Base-by-base conservation (phyloP, 2,329 filamentous ascomycete genomes). In the Pseudogymnoascus sp. region DNA sequence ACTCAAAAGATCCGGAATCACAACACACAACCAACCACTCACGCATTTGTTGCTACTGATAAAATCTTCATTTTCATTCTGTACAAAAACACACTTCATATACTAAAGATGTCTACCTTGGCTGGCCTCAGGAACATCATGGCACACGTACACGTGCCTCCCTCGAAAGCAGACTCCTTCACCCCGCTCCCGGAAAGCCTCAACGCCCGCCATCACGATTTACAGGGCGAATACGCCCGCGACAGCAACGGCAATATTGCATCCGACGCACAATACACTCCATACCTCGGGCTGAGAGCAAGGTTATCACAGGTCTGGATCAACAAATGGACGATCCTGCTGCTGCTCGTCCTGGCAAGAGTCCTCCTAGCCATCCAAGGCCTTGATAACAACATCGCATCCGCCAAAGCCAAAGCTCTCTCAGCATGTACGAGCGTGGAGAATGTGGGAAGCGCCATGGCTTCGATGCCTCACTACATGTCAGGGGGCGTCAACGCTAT, bases 381-480 rank as follows among this genome's bases (percentile, higher is more conserved):
- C 70, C 83, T 97, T 67, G 82, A 92, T 73, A 81, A 85, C 69
- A 87, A 93, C 73, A 84, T 98, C 68, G 85, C 77, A 63, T 86
- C 87, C 64, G 93, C 95, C 60, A 89, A 92, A 75, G 77, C 79
- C 64, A 87, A 96, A 80, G 93, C 95, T 23, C 83, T 96, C 62
- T 89, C 90, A 62, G 92, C 93, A 68, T 99, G 95, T 76, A 92
- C 88, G 65, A 90, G 90, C 75, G 93, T 98, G 60, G 93, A 99
- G 79, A 91, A 91, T 69, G 85, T 96, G 70, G 95, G 93, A 67
- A 97, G 92, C 74, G 85, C 92, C 66, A 93, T 99, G 91, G 95
- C 93, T 41, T 98, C 95, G 39, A 96, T 98, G 92, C 95, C 95
- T 64, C 90, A 97, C 77, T 98, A 96, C 78, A 87, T 98, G 74